phyloP scores from a whole-genome alignment of 2,329 filamentous ascomycete genomes.

The Fulvia fulva region DNA sequence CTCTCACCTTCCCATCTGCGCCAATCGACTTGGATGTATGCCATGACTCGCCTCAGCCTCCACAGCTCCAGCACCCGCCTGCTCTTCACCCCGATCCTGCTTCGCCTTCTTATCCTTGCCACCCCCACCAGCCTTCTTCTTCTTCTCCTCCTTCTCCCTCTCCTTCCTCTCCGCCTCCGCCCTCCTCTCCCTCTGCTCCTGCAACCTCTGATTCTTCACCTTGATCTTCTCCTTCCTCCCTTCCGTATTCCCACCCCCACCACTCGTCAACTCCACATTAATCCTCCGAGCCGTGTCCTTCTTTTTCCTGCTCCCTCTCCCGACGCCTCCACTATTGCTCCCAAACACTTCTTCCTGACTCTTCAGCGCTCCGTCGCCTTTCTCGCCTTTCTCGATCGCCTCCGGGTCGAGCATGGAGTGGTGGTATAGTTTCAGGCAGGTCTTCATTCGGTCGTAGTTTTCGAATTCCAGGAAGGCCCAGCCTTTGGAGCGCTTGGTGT shows the following conservation, averaged over 20 bases:
- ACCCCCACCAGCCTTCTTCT: slow-evolving; percentile 28
- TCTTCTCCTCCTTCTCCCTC: slow-evolving; percentile 40
- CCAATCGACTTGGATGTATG: slow-evolving; percentile 35
- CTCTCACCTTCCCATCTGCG: slow-evolving; percentile 20
- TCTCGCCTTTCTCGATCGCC: slow-evolving; percentile 16
- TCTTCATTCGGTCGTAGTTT: slow-evolving; percentile 84
- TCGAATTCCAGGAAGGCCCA: slow-evolving; percentile 88
- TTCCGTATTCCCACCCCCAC: slow-evolving; percentile 74
- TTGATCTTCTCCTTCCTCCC: slow-evolving; percentile 71
- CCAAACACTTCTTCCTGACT: slow-evolving; percentile 8
- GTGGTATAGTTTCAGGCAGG: slow-evolving; percentile 85
- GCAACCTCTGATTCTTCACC: slow-evolving; percentile 80
- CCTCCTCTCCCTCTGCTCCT: slow-evolving; percentile 59
- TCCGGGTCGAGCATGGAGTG: slow-evolving; percentile 67
- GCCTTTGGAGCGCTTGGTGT: slow-evolving; percentile 64
- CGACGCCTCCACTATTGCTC: slow-evolving; percentile 17
- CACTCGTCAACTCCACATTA: slow-evolving; percentile 87
- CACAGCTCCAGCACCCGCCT: slow-evolving; percentile 6
- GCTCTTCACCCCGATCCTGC: slow-evolving; percentile 27
- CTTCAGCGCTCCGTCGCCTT: slow-evolving; percentile 11
- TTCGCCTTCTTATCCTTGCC: slow-evolving; percentile 37
- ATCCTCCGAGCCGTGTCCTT: slow-evolving; percentile 66
- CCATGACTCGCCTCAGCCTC: slow-evolving; percentile 17
- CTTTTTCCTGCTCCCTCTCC: slow-evolving; percentile 17
- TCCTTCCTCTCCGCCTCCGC: slow-evolving; percentile 47